These are phyloP conservation scores for Pseudogymnoascus sp. DNA, from an alignment of 2,329 filamentous ascomycete genomes.

Conservation along the genomic window DNA sequence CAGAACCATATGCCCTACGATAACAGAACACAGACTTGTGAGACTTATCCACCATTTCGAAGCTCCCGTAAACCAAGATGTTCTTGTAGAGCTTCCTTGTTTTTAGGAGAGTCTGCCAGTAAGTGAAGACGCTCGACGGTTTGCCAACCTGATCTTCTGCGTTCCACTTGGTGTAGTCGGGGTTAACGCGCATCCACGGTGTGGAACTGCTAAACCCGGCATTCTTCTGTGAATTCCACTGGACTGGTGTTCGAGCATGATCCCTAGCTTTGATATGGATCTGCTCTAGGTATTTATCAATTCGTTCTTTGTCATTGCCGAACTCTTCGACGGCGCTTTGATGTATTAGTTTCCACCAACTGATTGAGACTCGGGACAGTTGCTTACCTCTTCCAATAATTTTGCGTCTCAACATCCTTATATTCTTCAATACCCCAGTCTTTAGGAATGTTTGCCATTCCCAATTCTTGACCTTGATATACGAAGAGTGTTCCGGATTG, in stretches of 20 bases:
- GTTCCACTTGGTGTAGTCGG: conserved; percentile 56
- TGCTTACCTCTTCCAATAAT: conserved; percentile 37
- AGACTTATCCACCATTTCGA: conserved; percentile 44
- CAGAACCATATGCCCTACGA: conserved; percentile 31
- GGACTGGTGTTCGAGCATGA: conserved; percentile 62
- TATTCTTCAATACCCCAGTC: conserved; percentile 59
- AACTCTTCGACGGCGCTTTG: conserved; percentile 28
- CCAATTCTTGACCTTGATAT: conserved; percentile 55
- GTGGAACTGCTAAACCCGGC: conserved; percentile 56
- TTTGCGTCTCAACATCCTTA: conserved; percentile 56
- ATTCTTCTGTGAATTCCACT: conserved; percentile 52
- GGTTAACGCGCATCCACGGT: conserved; percentile 67
- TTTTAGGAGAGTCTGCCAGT: conserved; percentile 52
- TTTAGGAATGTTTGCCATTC: conserved; percentile 48
- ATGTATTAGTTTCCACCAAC: conserved; percentile 6
- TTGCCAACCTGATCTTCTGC: conserved; percentile 46
- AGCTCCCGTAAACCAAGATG: conserved; percentile 62
- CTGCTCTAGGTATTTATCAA: conserved; percentile 36
- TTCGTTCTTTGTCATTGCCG: conserved; percentile 33
- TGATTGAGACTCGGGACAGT: conserved; percentile 19
- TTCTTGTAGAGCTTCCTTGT: conserved; percentile 55
- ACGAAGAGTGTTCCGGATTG: conserved; percentile 50
- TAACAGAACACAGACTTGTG: conserved; percentile 53
- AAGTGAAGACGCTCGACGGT: conserved; percentile 47
- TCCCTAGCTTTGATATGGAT: conserved; percentile 56